Conservation (phyloP, 2,329 filamentous ascomycete genomes). For the Tolypocladium guangdongense region DNA sequence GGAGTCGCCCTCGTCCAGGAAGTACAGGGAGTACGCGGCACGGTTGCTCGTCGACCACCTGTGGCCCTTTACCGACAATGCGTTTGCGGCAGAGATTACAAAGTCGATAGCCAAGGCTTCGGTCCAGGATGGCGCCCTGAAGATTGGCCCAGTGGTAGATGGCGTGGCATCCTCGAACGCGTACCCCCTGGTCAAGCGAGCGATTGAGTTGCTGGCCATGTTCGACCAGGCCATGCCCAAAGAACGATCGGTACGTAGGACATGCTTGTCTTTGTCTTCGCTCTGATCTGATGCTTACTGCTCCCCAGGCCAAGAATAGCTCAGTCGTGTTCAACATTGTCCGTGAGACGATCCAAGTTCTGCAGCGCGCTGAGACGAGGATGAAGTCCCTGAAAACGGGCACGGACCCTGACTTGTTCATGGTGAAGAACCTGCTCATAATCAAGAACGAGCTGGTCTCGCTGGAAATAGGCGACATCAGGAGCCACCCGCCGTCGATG, state of each 20-base stretch:
- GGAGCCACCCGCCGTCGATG: slow-evolving; percentile 36
- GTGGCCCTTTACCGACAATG: slow-evolving; percentile 43
- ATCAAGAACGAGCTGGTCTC: slow-evolving; percentile 94
- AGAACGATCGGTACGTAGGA: slow-evolving; percentile 46
- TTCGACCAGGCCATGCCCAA: slow-evolving; percentile 56
- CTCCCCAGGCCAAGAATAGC: slow-evolving; percentile 31
- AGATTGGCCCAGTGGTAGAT: slow-evolving; percentile 37
- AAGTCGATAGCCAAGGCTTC: slow-evolving; percentile 41
- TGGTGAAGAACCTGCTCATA: slow-evolving; percentile 88
- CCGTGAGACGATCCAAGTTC: slow-evolving; percentile 75
- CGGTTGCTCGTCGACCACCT: slow-evolving; percentile 45
- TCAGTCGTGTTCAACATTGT: slow-evolving; percentile 61
- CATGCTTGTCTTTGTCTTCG: too few relatives aligned
- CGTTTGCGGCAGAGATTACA: slow-evolving; percentile 44
- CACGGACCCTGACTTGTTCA: slow-evolving; percentile 76
- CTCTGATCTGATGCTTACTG: slow-evolving; percentile 6
- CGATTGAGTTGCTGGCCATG: slow-evolving; percentile 47
- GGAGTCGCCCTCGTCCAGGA: slow-evolving; percentile 39
- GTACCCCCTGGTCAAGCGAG: slow-evolving; percentile 45
- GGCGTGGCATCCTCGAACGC: slow-evolving; percentile 45
- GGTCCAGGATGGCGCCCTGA: slow-evolving; percentile 35
- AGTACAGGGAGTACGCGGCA: slow-evolving; percentile 45
- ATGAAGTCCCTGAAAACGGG: slow-evolving; percentile 51
- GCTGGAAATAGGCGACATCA: slow-evolving; percentile 74
- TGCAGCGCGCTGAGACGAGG: slow-evolving; percentile 63